These are phyloP conservation scores for Zostera marina DNA, from an alignment of 116 monocot genomes.

Conservation along the genomic window DNA sequence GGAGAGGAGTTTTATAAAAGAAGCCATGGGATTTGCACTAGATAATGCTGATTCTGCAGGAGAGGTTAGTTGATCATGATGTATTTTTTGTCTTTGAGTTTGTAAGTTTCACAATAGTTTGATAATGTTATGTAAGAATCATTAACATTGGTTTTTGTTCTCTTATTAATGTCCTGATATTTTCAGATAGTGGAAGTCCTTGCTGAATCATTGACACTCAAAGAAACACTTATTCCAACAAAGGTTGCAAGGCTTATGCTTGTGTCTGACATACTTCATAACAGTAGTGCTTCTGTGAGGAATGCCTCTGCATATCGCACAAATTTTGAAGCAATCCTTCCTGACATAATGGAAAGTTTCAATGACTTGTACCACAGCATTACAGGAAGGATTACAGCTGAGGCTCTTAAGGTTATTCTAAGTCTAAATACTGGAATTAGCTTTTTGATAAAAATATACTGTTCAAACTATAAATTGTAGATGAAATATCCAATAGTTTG, in stretches of 20 bases:
- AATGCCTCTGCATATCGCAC: slow-evolving; percentile 99
- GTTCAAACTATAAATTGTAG: background rate
- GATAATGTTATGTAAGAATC: no score
- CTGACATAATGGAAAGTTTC: slow-evolving; percentile 97
- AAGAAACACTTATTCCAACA: slow-evolving; percentile 96
- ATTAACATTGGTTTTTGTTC: no score
- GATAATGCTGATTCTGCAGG: slow-evolving; percentile 99
- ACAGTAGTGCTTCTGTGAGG: slow-evolving; percentile 97
- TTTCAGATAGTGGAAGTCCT: slow-evolving; percentile 89
- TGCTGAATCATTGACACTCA: slow-evolving; percentile 88
- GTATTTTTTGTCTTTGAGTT: no score
- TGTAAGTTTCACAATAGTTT: no score
- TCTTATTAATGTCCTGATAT: background rate
- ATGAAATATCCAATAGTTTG: background rate
- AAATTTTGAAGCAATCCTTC: slow-evolving; percentile 86
- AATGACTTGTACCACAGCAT: slow-evolving; percentile 94
- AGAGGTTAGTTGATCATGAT: slow-evolving; percentile 37
- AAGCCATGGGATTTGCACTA: slow-evolving; percentile 96
- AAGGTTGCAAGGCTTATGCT: slow-evolving; percentile 99
- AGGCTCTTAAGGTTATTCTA: slow-evolving; percentile 75
- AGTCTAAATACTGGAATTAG: background rate
- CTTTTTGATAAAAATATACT: background rate
- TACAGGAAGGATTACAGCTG: slow-evolving; percentile 97
- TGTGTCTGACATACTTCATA: slow-evolving; percentile 97
- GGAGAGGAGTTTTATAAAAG: slow-evolving; percentile 93